Conservation (phyloP, 139 green algal species). For the Tetraselmis chui region DNA sequence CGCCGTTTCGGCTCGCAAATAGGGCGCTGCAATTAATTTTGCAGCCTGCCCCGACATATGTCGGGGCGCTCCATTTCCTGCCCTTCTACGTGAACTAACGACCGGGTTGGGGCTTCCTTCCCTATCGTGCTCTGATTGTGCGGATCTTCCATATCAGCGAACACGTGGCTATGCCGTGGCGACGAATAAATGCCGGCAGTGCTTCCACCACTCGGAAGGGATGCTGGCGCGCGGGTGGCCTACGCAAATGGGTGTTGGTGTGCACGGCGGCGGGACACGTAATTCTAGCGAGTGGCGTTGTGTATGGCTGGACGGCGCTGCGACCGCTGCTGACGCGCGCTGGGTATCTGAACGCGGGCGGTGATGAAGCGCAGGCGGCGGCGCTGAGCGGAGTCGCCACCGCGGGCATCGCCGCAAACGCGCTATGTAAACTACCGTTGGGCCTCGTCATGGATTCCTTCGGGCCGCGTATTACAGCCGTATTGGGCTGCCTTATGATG, state of each 20-base stretch:
- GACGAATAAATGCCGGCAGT: no score
- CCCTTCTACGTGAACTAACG: no score
- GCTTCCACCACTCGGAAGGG: no score
- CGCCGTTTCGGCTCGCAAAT: no score
- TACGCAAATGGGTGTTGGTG: not conserved
- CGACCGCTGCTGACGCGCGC: not conserved
- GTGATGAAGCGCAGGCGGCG: not conserved
- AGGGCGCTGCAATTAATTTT: no score
- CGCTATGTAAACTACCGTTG: conserved; percentile 1
- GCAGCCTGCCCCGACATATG: no score
- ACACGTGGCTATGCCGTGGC: no score
- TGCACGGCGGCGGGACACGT: not conserved
- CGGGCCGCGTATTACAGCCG: not conserved
- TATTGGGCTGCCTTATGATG: not conserved
- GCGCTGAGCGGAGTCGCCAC: not conserved
- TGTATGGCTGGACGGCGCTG: conserved; percentile 1
- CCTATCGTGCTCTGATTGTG: no score
- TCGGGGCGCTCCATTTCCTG: no score
- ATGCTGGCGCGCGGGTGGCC: no score
- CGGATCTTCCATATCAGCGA: no score
- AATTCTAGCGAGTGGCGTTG: not conserved
- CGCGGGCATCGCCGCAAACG: not conserved
- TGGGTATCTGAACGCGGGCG: not conserved
- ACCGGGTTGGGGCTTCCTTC: no score
- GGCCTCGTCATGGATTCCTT: not conserved